Base-by-base conservation (phyloP, 345 rosid species). In the Eucalyptus virginea region DNA sequence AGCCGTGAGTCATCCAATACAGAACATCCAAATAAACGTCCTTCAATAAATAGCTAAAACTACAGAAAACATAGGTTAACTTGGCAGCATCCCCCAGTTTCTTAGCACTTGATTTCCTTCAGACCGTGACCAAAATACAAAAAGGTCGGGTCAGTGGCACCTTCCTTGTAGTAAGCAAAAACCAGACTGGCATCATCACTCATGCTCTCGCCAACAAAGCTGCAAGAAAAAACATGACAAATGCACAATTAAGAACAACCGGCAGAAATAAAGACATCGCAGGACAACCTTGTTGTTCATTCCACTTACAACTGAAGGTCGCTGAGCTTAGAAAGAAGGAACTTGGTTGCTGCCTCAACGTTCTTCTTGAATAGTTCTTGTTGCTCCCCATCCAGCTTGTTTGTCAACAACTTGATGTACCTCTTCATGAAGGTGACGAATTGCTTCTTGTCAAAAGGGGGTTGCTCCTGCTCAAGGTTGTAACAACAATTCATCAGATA, bases 121-220 rank as follows among this genome's bases (percentile, higher is more conserved):
- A 98, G 92, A 24, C 94, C 97, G 91, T 93, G 92, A 11, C 94
- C 94, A 69, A 98, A 94, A 93, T 98, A 98, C 94, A 98, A 92
- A 94, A 98, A 98, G 54, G 99, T 98, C 9, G 99, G 99, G 91
- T 98, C 98, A 1, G 95, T 69, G 9, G 98, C 97, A 91, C 99
- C 99, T 1, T 97, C 99, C 93, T 94, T 98, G 96, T 98, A 98
- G 95, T 97, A 96, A 72, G 99, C 99, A 89, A 98, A 93, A 77
- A 98, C 99, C 95, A 97, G 17, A 81, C 67, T 3, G 40, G 92
- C 88, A 88, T 98, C 99, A 90, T 97, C 99, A 5, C 89, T 90
- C 99, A 97, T 96, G 91, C 98, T 95, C 94, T 98, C 99, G 19
- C 99, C 99, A 42, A 98, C 97, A 83, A 98, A 98, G 92, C 99